Conservation (phyloP, 768 basidiomycete genomes). For the Lyophyllum decastes region DNA sequence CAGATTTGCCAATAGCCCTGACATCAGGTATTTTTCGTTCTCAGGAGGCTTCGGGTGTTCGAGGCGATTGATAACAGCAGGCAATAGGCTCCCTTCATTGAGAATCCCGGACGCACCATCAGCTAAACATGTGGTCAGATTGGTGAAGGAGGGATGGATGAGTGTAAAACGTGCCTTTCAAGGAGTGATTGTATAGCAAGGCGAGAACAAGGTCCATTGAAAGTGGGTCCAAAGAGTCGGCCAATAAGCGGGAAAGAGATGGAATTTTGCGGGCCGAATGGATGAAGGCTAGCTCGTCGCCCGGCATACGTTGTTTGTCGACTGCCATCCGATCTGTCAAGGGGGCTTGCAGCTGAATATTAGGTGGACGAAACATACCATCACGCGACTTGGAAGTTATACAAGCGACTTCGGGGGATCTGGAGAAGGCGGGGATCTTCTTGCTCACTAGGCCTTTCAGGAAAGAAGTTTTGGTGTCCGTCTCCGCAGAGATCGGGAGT, state of each 20-base stretch:
- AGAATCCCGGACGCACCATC: constrained; percentile 17
- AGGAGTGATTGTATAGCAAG: constrained; percentile 16
- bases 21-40: constrained; percentile 13
- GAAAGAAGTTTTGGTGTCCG: constrained; percentile 10
- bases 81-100: constrained; percentile 7
- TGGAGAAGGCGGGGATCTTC: constrained; percentile 7
- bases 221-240: neutral
- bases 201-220: constrained; percentile 9
- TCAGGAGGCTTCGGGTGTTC: constrained; percentile 4
- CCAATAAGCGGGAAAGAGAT: constrained; percentile 5
- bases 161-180: constrained; percentile 5
- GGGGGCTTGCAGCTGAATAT: neutral
- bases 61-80: constrained; percentile 5
- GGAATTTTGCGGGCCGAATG: constrained; percentile 8
- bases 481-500: constrained; percentile 6
- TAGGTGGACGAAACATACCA: constrained; percentile 8
- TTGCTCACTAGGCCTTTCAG: constrained; percentile 12
- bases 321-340: constrained; percentile 1
- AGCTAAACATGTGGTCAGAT: neutral
- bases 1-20: constrained; percentile 18
- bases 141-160: neutral
- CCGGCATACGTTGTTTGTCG: constrained; percentile 1
- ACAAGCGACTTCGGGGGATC: constrained; percentile 5
- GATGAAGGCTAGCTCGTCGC: constrained; percentile 7
- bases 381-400: constrained; percentile 2